Evolutionary conservation across 768 basidiomycete species (phyloP).

Genomic region (Collybia sordida): DNA sequence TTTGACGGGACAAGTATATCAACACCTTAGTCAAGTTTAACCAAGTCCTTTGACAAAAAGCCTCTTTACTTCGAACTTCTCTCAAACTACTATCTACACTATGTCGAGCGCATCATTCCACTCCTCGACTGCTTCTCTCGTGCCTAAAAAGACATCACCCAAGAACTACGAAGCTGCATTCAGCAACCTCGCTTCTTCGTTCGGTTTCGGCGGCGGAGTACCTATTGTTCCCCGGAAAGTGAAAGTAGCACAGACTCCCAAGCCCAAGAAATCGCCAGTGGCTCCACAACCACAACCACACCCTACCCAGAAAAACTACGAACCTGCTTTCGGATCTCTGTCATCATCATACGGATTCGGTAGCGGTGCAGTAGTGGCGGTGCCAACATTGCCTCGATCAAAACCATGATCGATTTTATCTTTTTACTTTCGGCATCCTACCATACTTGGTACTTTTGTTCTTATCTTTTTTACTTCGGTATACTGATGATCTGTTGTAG

Average conservation of each 20-base stretch:
- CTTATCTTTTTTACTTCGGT: no score
- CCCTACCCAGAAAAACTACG: constrained; percentile 8
- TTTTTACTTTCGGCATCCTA: no score
- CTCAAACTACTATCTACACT: no score
- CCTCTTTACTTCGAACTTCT: no score
- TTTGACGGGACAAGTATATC: no score
- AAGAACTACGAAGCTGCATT: constrained; percentile 27
- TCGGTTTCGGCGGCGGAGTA: constrained; percentile 17
- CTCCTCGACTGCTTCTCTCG: not conserved
- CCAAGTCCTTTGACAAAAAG: no score
- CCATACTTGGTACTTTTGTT: no score
- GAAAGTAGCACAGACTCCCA: no score
- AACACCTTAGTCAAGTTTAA: no score
- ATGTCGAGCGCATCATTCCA: no score
- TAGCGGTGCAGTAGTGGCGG: not conserved
- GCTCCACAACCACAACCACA: not conserved
- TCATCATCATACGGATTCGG: constrained; percentile 14
- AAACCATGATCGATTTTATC: not conserved
- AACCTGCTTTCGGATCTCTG: constrained; percentile 9
- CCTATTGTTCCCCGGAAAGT: not conserved
- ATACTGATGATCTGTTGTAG: no score
- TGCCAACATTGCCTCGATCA: not conserved
- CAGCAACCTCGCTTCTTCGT: constrained; percentile 20
- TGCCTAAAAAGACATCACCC: not conserved
- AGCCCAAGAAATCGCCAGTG: not conserved